phyloP scores from a whole-genome alignment of 2,329 filamentous ascomycete species.

The Mycosphaerella arachidis region DNA sequence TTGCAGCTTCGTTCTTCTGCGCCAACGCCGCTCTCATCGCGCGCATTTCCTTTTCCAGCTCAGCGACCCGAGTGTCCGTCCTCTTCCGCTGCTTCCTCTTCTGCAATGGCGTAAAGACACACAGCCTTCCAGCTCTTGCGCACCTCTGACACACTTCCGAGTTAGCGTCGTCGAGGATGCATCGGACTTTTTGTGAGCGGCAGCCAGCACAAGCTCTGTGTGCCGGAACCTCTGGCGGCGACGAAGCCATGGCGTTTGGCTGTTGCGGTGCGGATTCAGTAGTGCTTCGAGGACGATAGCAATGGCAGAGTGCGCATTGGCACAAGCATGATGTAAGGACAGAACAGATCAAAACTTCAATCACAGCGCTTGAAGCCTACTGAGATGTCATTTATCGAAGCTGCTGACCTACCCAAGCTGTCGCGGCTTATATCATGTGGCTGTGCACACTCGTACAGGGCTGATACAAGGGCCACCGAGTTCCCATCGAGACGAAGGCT shows the following conservation, averaged over 20 bases:
- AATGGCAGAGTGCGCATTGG: not conserved
- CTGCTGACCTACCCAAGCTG: not conserved
- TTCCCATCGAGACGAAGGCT: too few species aligned
- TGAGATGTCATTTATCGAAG: not conserved
- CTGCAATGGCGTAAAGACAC: conserved; percentile 38
- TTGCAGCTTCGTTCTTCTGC: conserved; percentile 20
- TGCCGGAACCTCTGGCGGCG: conserved; percentile 18
- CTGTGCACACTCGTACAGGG: not conserved
- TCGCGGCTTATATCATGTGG: too few species aligned
- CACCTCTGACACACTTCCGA: conserved; percentile 38
- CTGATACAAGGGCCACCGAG: not conserved
- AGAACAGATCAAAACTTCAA: not conserved
- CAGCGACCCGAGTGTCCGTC: conserved; percentile 43
- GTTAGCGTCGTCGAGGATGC: conserved; percentile 33
- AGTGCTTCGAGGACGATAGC: not conserved
- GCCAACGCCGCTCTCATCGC: conserved; percentile 38
- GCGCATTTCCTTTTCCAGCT: conserved; percentile 43
- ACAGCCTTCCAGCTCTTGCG: conserved; percentile 37
- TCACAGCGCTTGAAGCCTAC: not conserved
- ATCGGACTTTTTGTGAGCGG: conserved; percentile 42
- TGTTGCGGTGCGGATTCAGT: not conserved
- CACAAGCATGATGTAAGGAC: not conserved
- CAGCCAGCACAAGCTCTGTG: conserved; percentile 42
- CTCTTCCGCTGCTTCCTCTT: conserved; percentile 44
- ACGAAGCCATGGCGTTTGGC: not conserved